phyloP scores from a whole-genome alignment of 2,329 filamentous ascomycete genomes.

The Cladophialophora exuberans region DNA sequence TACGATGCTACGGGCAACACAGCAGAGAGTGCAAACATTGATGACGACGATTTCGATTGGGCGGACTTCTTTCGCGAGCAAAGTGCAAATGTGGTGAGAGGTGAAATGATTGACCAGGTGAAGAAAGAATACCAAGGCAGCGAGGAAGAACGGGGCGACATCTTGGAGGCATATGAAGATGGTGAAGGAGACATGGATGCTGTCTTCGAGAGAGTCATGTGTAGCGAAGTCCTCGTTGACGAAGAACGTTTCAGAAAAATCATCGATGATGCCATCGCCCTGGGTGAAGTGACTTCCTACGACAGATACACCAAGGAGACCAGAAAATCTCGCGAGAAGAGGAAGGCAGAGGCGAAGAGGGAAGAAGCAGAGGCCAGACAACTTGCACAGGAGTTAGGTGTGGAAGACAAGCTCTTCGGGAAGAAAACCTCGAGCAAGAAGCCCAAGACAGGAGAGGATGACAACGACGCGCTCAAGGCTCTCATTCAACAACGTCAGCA shows the following conservation, averaged over 20 bases:
- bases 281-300: slow-evolving; percentile 68
- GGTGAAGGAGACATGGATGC: slow-evolving; percentile 73
- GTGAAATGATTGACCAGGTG: slow-evolving; percentile 75
- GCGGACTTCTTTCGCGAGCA: slow-evolving; percentile 84
- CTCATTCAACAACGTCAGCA: slow-evolving; percentile 48
- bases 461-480: slow-evolving; percentile 63
- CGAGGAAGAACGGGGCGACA: slow-evolving; percentile 78
- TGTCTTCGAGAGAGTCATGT: slow-evolving; percentile 82
- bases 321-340: slow-evolving; percentile 63
- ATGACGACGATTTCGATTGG: slow-evolving; percentile 86
- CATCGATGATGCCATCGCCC: slow-evolving; percentile 77
- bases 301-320: slow-evolving; percentile 73
- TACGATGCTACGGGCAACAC: slow-evolving; percentile 93
- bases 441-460: slow-evolving; percentile 45
- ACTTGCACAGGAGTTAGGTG: slow-evolving; percentile 72
- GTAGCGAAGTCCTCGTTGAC: slow-evolving; percentile 80
- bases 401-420: slow-evolving; percentile 70
- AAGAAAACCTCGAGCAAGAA: slow-evolving; percentile 54
- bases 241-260: slow-evolving; percentile 81
- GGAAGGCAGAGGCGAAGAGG: slow-evolving; percentile 64
- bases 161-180: slow-evolving; percentile 75
- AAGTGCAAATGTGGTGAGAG: slow-evolving; percentile 74
- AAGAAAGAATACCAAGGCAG: slow-evolving; percentile 79
- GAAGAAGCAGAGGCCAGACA: slow-evolving; percentile 76
- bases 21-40: slow-evolving; percentile 72